phyloP scores from a whole-genome alignment of 768 basidiomycete genomes.

The Amanita jacksonii region DNA sequence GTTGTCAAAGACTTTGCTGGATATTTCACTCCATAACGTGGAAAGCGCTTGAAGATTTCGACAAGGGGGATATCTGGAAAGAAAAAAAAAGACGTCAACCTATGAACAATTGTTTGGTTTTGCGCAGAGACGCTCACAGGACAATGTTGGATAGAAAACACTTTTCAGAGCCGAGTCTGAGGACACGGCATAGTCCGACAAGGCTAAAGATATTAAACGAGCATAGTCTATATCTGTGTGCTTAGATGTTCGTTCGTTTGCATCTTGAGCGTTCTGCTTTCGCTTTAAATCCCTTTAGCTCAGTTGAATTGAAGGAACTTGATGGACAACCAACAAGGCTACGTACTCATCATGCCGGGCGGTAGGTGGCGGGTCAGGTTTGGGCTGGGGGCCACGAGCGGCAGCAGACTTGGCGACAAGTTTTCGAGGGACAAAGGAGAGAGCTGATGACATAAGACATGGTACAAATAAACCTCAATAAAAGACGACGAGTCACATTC shows the following conservation, averaged over 20 bases:
- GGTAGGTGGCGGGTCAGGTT: no score
- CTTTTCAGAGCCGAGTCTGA: conserved; percentile 42
- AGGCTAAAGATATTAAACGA: conserved; percentile 41
- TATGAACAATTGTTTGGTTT: no score
- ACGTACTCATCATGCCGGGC: no score
- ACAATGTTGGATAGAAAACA: conserved; percentile 27
- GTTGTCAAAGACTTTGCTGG: conserved; percentile 28
- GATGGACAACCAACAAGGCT: no score
- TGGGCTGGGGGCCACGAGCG: no score
- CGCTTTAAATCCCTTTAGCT: conserved; percentile 1
- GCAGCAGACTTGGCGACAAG: no score
- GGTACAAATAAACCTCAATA: no score
- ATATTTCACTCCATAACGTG: conserved; percentile 19
- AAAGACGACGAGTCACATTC: no score
- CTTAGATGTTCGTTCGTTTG: conserved; percentile 1
- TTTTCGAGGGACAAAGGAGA: no score
- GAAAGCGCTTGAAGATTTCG: conserved; percentile 36
- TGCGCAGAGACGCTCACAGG: background rate
- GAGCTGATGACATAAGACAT: no score
- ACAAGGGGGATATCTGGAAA: conserved; percentile 50
- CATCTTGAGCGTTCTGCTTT: conserved; percentile 12
- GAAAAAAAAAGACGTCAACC: background rate
- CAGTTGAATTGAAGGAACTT: no score
- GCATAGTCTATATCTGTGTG: conserved; percentile 35
- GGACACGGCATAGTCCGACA: conserved; percentile 72